Percentiles rank a stretch among this genome's conserved stretches.
These are phyloP conservation scores for Clavulina sp. DNA, from an alignment of 768 basidiomycete genomes.

Conservation along the genomic window DNA sequence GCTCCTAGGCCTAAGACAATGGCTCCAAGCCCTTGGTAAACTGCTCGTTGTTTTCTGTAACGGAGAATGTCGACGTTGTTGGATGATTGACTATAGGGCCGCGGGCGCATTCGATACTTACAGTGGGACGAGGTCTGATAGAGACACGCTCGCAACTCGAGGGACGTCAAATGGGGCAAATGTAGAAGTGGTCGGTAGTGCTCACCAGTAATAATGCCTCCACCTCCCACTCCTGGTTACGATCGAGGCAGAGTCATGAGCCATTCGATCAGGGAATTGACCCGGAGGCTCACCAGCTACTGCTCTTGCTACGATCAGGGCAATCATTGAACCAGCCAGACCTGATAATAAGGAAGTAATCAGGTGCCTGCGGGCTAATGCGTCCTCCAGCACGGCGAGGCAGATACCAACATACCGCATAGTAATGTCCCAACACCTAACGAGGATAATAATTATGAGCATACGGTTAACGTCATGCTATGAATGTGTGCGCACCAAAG, in stretches of 20 bases:
- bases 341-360: no score
- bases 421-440: conserved; percentile 50
- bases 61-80: background rate
- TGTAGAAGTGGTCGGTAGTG: conserved; percentile 15
- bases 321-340: conserved; percentile 72
- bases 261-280: no score
- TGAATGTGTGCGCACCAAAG: conserved; percentile 40
- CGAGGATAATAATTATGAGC: background rate
- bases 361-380: no score
- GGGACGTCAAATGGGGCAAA: background rate
- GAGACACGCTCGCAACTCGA: conserved; percentile 63
- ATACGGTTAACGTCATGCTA: conserved; percentile 11
- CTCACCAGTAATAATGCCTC: conserved; percentile 79
- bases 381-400: no score
- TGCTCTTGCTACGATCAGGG: conserved; percentile 62
- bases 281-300: no score
- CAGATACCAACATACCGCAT: no score
- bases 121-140: conserved; percentile 82
- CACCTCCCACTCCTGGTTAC: conserved; percentile 21
- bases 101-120: no score
- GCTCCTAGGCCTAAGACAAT: conserved; percentile 71
- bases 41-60: conserved; percentile 59
- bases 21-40: conserved; percentile 85
- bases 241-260: no score
- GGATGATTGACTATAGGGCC: background rate